Base-by-base conservation (phyloP, 805 yeast species). In the Zygoascus bituminiphila region DNA sequence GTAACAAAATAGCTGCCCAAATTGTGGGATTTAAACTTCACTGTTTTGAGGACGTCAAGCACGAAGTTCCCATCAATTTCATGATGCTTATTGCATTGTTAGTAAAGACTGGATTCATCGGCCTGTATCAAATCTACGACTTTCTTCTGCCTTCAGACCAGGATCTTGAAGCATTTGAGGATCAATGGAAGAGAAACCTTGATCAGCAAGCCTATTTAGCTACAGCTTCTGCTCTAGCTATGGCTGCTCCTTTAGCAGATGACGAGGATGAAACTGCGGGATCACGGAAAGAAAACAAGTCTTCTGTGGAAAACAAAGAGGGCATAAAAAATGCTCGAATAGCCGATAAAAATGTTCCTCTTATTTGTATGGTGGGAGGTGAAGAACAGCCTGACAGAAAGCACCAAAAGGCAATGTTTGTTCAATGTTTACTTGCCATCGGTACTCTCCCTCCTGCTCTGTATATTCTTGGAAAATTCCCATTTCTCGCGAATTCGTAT, bases 201-300 rank as follows among this genome's bases (percentile, higher is more conserved):
- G 79, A 80, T 14, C 77, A 77, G 10, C 75, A 78, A 50, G 77
- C 84, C 0, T 70, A 73, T 56, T 70, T 71, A 52, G 82, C 89
- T 0, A 74, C 77, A 21, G 82, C 86, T 0, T 85, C 83, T 52
- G 95, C 95, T 0, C 67, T 89, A 44, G 93, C 97, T 0, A 62
- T 88, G 56, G 96, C 96, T 5, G 93, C 93, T 8, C 95, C 96
- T 0, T 69, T 89, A 35, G 71, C 74, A 2, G 80, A 78, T 35
- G 91, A 83, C 12, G 85, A 78, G 17, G 84, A 77, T 21, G 78
- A 72, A 6, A 69, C 66, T 12, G 29, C 24, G 10, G 33, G 26
- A 20, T 29, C 7, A 4, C 4, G 15, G 4, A 29, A 29, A 15
- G 33, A 29, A 12, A 29, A 29, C 15, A 12, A 29, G n/a, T n/a